These are phyloP conservation scores for Lasiodiplodia gonubiensis DNA, from an alignment of 2,329 filamentous ascomycete species.

Conservation along the genomic window DNA sequence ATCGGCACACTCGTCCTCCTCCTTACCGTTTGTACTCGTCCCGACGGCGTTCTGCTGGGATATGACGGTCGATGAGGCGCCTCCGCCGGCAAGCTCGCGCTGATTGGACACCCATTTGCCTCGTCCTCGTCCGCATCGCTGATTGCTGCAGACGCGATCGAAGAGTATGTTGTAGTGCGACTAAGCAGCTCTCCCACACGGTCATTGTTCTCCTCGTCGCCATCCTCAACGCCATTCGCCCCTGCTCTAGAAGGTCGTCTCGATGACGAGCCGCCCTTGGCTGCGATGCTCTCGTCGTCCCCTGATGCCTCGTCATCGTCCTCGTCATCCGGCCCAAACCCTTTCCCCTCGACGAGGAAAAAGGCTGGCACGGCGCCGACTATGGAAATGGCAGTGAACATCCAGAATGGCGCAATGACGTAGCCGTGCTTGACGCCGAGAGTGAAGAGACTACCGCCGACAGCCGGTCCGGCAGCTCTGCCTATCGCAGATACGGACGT, in stretches of 20 bases:
- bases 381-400: constrained; percentile 67
- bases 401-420: constrained; percentile 81
- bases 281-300: constrained; percentile 38
- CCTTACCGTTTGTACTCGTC: constrained; percentile 38
- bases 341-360: constrained; percentile 76
- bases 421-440: constrained; percentile 78
- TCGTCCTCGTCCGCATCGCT: constrained; percentile 37
- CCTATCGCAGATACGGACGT: constrained; percentile 83
- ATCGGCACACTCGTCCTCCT: constrained; percentile 52
- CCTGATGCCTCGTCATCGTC: constrained; percentile 41
- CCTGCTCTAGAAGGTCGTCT: background rate
- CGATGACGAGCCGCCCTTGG: background rate
- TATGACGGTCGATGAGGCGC: constrained; percentile 29
- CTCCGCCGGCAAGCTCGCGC: background rate
- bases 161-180: constrained; percentile 40
- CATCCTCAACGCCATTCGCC: constrained; percentile 24
- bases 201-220: constrained; percentile 4
- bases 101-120: constrained; percentile 23
- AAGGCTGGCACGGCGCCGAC: constrained; percentile 74
- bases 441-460: constrained; percentile 74
- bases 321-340: constrained; percentile 57
- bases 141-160: constrained; percentile 32
- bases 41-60: constrained; percentile 31
- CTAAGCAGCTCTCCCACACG: constrained; percentile 36
- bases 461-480: constrained; percentile 76